Conservation (phyloP, 148 eudicot species). For the Limonium bicolor region DNA sequence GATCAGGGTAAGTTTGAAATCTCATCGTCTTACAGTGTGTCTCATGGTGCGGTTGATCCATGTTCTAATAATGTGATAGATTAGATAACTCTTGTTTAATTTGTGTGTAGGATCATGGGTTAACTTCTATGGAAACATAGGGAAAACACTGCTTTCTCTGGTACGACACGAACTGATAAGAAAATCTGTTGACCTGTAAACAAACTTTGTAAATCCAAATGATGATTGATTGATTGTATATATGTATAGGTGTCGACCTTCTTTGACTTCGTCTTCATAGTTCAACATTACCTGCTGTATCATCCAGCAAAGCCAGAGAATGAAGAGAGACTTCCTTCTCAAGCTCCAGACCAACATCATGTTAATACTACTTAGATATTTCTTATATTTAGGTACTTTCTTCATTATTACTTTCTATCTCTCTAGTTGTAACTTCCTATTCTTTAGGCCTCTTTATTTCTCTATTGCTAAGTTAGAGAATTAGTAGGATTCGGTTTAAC, state of each 20-base stretch:
- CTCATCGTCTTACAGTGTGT: background rate
- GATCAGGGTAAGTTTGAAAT: slow-evolving; percentile 41
- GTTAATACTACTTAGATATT: too few relatives aligned
- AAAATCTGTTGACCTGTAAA: background rate
- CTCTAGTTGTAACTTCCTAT: too few relatives aligned
- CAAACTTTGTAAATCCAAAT: background rate
- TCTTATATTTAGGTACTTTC: too few relatives aligned
- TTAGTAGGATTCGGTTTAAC: too few relatives aligned
- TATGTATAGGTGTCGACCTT: slow-evolving; percentile 56
- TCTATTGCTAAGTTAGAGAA: too few relatives aligned
- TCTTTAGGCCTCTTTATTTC: too few relatives aligned
- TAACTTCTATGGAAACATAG: slow-evolving; percentile 81
- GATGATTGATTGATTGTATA: background rate
- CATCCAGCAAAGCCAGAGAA: too few relatives aligned
- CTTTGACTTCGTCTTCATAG: slow-evolving; percentile 61
- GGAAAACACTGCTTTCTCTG: slow-evolving; percentile 68
- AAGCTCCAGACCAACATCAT: too few relatives aligned
- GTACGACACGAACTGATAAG: slow-evolving; percentile 33
- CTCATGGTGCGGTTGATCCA: background rate
- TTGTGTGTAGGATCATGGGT: slow-evolving; percentile 88
- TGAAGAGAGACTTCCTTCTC: too few relatives aligned
- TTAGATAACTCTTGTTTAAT: slow-evolving; percentile 16
- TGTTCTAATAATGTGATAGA: background rate
- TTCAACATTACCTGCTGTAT: slow-evolving; percentile 73
- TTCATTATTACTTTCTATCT: too few relatives aligned